Base-by-base conservation (phyloP, 2,329 filamentous ascomycete genomes). In the Penicillium sp. region DNA sequence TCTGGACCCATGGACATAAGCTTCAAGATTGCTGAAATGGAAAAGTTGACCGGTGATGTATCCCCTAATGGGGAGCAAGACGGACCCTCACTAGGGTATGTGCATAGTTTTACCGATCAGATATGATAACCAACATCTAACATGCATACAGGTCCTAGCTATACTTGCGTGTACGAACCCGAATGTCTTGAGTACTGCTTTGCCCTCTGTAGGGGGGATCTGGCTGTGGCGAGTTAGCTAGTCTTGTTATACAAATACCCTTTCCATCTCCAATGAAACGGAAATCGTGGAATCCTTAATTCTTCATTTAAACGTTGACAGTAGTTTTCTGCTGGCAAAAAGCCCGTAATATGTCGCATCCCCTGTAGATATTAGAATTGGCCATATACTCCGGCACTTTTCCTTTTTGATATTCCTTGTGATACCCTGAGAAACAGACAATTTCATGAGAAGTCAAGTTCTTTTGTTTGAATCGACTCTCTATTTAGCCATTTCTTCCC, bases 291-390 rank as follows among this genome's bases (percentile, higher is more conserved):
- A 23, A 3, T 23, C 4, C 23, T 23, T 23, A 29, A n/a, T 29
- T 4, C 9, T 29, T 29, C 3, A 31, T 18, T 13, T 31, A 5
- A 4, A 13, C 6, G 12, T 13, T 37, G 5, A 10, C 23, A 12
- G 18, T 18, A 3, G 9, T 27, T 27, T 18, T 27, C 10, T 15
- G 10, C 37, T 39, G 18, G 31, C 6, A 41, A 32, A 49, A 49
- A 9, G 35, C 15, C 9, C 9, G 23, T 4, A 42, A 12, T 23
- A 29, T 23, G 46, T 39, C 16, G n/a, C 27, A 31, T 31, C 21
- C 27, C 39, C 48, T 35, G 48, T 35, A 21, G 48, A 44, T 29
- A 50, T 44, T 50, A 45, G 8, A 35, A 50, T 50, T 42, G 39
- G 31, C 15, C 39, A 35, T 45, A 50, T 45, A 50, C 39, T 45